Percentiles rank a stretch among this genome's conserved stretches.
phyloP scores from a whole-genome alignment of 2,329 filamentous ascomycete species.

The Neurospora sp. region DNA sequence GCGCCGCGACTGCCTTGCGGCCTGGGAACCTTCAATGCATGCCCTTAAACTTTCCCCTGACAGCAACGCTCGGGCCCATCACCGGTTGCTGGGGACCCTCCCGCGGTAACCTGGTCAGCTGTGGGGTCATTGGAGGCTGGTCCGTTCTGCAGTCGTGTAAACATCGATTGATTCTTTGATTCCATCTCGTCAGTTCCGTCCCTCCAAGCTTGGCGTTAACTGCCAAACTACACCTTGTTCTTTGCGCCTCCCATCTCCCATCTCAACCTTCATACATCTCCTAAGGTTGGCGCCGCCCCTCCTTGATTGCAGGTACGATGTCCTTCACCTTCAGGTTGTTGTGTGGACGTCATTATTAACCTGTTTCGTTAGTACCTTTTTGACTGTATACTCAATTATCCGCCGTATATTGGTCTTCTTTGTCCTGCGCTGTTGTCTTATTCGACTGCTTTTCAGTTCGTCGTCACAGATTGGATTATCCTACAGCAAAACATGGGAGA shows the following conservation, averaged over 20 bases:
- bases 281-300: neutral
- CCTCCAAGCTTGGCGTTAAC: neutral
- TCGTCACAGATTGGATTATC: conserved; percentile 5
- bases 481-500: conserved; percentile 51
- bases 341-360: neutral
- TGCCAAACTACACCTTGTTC: neutral
- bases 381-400: neutral
- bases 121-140: neutral
- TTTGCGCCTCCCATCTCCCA: neutral
- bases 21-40: neutral
- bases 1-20: neutral
- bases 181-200: neutral
- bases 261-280: neutral
- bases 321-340: neutral
- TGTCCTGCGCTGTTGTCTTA: neutral
- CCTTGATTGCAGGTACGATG: neutral
- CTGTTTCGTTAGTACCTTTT: neutral
- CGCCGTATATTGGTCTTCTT: conserved; percentile 1
- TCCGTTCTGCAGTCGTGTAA: neutral
- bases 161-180: neutral
- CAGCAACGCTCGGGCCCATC: neutral
- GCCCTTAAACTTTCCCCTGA: neutral
- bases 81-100: neutral
- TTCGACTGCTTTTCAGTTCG: neutral
- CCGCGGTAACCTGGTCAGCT: neutral